These are phyloP conservation scores for Alternaria ventricosa DNA, from an alignment of 2,329 filamentous ascomycete genomes.

Conservation along the genomic window DNA sequence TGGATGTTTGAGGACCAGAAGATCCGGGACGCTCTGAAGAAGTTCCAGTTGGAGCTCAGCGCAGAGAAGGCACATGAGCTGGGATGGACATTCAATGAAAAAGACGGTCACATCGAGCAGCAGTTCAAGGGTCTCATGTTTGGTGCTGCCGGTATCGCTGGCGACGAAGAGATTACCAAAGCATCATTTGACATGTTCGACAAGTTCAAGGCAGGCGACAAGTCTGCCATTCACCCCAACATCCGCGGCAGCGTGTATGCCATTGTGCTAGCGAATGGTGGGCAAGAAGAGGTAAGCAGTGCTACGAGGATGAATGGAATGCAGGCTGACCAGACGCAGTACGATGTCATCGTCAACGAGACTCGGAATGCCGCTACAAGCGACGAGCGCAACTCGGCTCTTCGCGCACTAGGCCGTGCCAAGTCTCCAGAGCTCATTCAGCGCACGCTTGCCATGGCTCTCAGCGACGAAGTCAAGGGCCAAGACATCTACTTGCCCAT, in stretches of 20 bases:
- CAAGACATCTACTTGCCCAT: constrained; percentile 94
- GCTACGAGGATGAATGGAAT: background rate
- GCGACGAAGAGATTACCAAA: constrained; percentile 77
- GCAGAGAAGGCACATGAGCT: constrained; percentile 82
- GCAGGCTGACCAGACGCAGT: constrained; percentile 56
- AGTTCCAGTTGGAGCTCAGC: constrained; percentile 80
- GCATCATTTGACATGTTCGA: constrained; percentile 90
- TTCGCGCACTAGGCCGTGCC: constrained; percentile 81
- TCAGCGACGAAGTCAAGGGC: constrained; percentile 84
- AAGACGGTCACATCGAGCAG: constrained; percentile 87
- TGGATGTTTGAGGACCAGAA: constrained; percentile 87
- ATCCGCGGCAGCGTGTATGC: constrained; percentile 85
- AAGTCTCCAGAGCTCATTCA: constrained; percentile 81
- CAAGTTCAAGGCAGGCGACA: constrained; percentile 81
- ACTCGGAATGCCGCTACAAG: constrained; percentile 77
- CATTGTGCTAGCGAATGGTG: constrained; percentile 83
- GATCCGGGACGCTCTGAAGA: constrained; percentile 76
- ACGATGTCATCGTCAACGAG: constrained; percentile 76
- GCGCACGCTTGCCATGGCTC: constrained; percentile 75
- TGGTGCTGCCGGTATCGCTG: constrained; percentile 78
- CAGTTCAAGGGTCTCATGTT: constrained; percentile 96
- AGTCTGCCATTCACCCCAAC: constrained; percentile 86
- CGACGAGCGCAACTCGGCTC: constrained; percentile 90
- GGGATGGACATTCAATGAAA: constrained; percentile 85
- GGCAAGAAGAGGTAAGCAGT: constrained; percentile 73